Evolutionary conservation across 202 grass and related monocot species (phyloP).

Genomic region (Carex arenaria): DNA sequence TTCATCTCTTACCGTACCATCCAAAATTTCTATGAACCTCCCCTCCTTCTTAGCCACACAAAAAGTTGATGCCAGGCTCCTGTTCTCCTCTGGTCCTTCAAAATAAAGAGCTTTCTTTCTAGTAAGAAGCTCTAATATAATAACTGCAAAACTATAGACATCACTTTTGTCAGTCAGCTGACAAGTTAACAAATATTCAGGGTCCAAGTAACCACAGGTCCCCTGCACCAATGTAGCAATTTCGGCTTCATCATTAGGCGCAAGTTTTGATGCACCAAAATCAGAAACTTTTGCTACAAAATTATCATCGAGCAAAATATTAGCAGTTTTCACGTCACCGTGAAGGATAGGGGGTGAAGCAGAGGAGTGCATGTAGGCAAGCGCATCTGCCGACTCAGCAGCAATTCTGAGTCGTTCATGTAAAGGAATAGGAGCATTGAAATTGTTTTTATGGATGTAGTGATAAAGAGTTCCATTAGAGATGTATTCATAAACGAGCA

Average conservation of each 20-base stretch:
- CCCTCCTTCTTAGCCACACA: constrained; percentile 32
- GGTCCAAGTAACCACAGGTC: constrained; percentile 71
- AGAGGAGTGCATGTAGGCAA: constrained; percentile 76
- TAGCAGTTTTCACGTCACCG: constrained; percentile 70
- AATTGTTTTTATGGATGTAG: constrained; percentile 33
- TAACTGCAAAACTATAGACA: constrained; percentile 64
- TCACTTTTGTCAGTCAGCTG: constrained; percentile 74
- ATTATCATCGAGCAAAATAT: constrained; percentile 56
- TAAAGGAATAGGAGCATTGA: background rate
- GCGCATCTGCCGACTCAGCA: constrained; percentile 52
- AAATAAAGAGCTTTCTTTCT: constrained; percentile 61
- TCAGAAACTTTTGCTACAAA: constrained; percentile 64
- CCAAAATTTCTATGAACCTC: constrained; percentile 38
- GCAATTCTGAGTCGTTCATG: constrained; percentile 45
- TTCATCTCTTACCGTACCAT: constrained; percentile 43
- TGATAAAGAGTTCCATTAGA: constrained; percentile 67
- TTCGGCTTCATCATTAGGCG: constrained; percentile 40
- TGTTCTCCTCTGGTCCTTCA: constrained; percentile 52
- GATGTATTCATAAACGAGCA: constrained; percentile 71
- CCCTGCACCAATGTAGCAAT: constrained; percentile 76
- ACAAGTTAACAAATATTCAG: constrained; percentile 68
- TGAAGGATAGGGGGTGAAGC: constrained; percentile 67
- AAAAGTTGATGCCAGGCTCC: constrained; percentile 52
- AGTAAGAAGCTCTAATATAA: constrained; percentile 62
- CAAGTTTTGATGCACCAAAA: constrained; percentile 62